Conservation (phyloP, 768 basidiomycete genomes). For the Xanthoconium stramineum region DNA sequence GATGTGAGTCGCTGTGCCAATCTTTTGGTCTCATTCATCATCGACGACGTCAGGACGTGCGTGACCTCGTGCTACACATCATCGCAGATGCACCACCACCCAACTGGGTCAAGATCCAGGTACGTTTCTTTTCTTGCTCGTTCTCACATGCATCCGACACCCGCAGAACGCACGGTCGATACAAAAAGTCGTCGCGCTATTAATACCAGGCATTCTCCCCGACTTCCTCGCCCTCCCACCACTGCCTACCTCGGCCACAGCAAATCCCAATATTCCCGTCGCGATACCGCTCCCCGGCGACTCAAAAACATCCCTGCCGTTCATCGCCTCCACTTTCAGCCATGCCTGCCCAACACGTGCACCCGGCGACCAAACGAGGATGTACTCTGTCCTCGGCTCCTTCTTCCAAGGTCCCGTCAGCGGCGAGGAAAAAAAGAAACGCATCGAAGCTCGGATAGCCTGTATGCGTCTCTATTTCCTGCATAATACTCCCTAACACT, state of each 20-base stretch:
- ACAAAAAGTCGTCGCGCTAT: slow-evolving; percentile 72
- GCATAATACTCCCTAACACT: slow-evolving; percentile 3
- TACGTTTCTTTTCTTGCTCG: slow-evolving; percentile 29
- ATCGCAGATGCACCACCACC: slow-evolving; percentile 80
- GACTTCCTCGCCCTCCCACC: slow-evolving; percentile 71
- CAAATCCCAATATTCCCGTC: slow-evolving; percentile 55
- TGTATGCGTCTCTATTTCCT: slow-evolving; percentile 23
- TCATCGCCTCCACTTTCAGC: slow-evolving; percentile 76
- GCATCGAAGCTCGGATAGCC: slow-evolving; percentile 43
- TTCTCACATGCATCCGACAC: background rate
- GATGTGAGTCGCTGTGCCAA: slow-evolving; percentile 49
- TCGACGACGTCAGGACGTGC: slow-evolving; percentile 62
- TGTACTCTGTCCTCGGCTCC: slow-evolving; percentile 81
- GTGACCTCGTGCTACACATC: slow-evolving; percentile 82
- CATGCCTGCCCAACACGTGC: slow-evolving; percentile 93
- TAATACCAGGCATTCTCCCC: slow-evolving; percentile 85
- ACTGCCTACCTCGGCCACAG: slow-evolving; percentile 63
- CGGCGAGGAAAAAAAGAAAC: slow-evolving; percentile 72
- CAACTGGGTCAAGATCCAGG: slow-evolving; percentile 84
- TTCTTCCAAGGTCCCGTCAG: slow-evolving; percentile 84
- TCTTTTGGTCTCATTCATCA: background rate
- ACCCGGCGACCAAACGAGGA: slow-evolving; percentile 79
- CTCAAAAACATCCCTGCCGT: slow-evolving; percentile 48
- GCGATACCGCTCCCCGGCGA: slow-evolving; percentile 37
- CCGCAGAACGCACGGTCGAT: slow-evolving; percentile 68